Conservation (phyloP, 768 basidiomycete genomes). For the Rhodotorula toruloides region DNA sequence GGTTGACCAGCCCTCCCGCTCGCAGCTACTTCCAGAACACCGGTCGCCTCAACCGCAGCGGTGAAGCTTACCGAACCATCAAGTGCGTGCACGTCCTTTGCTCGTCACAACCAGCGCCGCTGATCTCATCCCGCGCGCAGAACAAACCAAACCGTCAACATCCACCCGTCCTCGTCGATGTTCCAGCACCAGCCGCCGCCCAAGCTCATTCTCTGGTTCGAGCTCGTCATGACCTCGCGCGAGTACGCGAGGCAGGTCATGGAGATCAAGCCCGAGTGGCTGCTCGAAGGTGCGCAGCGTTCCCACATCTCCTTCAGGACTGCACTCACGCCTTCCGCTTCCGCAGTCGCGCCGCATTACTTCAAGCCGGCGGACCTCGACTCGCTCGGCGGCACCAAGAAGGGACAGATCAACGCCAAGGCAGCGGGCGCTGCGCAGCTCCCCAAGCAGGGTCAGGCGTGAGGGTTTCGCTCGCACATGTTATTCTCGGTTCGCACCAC, state of each 20-base stretch:
- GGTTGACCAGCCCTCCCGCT: not conserved
- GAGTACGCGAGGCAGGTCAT: conserved; percentile 96
- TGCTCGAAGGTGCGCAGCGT: conserved; percentile 67
- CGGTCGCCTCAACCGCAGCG: conserved; percentile 89
- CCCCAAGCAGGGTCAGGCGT: conserved; percentile 7
- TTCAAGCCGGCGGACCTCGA: conserved; percentile 62
- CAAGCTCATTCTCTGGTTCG: conserved; percentile 85
- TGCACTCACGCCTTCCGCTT: conserved; percentile 4
- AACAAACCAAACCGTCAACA: conserved; percentile 81
- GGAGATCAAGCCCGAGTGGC: conserved; percentile 95
- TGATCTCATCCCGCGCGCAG: not conserved
- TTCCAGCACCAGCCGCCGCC: conserved; percentile 95
- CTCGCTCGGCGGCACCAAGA: conserved; percentile 30
- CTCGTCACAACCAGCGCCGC: not conserved
- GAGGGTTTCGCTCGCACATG: not conserved
- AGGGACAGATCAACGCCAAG: conserved; percentile 35
- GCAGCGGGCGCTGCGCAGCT: conserved; percentile 26
- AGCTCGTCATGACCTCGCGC: conserved; percentile 94
- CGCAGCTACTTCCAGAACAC: conserved; percentile 46
- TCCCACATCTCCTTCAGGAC: no score
- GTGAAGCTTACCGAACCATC: conserved; percentile 92
- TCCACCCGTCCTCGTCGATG: conserved; percentile 90
- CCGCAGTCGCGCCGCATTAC: conserved; percentile 88
- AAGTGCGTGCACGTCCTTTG: conserved; percentile 46
- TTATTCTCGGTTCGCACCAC: no score